Evolutionary conservation across 202 grass and related monocot species (phyloP), one percentile per base, ranked within the genome.

Genomic region (Carex arenaria): DNA sequence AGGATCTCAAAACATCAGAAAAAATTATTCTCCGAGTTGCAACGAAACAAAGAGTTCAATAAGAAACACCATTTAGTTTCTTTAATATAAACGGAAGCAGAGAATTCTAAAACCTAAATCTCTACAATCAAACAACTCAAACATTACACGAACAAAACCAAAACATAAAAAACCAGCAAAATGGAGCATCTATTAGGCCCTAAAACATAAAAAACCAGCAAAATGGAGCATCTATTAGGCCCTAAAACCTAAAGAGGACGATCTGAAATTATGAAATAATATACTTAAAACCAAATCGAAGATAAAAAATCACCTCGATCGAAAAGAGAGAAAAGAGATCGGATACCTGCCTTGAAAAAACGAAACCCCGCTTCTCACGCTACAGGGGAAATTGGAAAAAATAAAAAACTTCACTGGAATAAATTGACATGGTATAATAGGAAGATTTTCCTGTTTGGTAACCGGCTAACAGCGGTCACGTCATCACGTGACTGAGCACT

Each of bases 401-500:
- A 15, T 11, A 11, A 20, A 9, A 70, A 9, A 31, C n/a, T 57
- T 59, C 18, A 36, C 4, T 18, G 49, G 15, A 78, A 66, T 52
- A 64, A 65, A 65, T 77, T 31, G 70, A 5, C 8, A 32, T 2
- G 83, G 22, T 26, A 56, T 80, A 80, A 10, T 61, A 54, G 42
- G 5, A 53, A 42, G 20, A 55, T 67, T 78, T 53, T 3, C 36
- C 56, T 10, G 38, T 85, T 64, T 54, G 61, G 74, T 85, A 61
- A 85, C 84, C 84, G 84, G 74, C 62, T 61, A 67, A 69, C 49
- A 73, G 9, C 74, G 45, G 74, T 85, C 30, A 73, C 49, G 2
- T 31, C 22, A 55, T 70, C 31, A 55, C 71, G 19, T 75, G 71
- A 75, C 71, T 11, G 45, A 47, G 45, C 45, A 47, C 45, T 11